Evolutionary conservation across 805 yeast species (phyloP).

Genomic region (Novakomyces olei): DNA sequence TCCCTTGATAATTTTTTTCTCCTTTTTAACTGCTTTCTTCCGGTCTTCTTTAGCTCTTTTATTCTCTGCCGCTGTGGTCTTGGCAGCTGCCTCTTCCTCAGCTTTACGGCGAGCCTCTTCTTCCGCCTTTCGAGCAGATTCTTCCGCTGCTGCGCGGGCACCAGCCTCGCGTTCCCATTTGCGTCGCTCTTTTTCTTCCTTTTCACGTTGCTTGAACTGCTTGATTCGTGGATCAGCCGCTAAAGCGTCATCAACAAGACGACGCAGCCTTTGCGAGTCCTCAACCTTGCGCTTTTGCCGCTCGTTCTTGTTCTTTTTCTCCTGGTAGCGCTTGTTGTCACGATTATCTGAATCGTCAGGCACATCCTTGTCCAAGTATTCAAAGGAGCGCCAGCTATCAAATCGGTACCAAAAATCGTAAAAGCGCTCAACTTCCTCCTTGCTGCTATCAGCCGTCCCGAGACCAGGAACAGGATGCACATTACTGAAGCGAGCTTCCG

Average conservation of each 20-base stretch:
- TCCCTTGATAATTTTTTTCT: slow-evolving; percentile 66
- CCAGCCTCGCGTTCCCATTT: slow-evolving; percentile 99
- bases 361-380: slow-evolving; percentile 94
- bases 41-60: slow-evolving; percentile 95
- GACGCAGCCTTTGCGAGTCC: slow-evolving; percentile 74
- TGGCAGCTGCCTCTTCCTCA: slow-evolving; percentile 46
- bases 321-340: slow-evolving; percentile 96
- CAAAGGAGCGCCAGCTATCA: slow-evolving; percentile 96
- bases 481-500: slow-evolving; percentile 83
- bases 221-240: slow-evolving; percentile 88
- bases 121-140: slow-evolving; percentile 63
- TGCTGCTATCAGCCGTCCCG: slow-evolving; percentile 45
- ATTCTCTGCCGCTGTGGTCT: slow-evolving; percentile 47
- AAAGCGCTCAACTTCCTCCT: slow-evolving; percentile 60
- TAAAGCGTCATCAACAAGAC: slow-evolving; percentile 70
- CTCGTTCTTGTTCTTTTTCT: slow-evolving; percentile 88
- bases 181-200: slow-evolving; percentile 78
- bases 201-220: slow-evolving; percentile 78
- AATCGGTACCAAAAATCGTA: slow-evolving; percentile 83
- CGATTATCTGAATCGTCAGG: slow-evolving; percentile 98
- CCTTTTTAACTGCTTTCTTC: slow-evolving; percentile 77
- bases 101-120: slow-evolving; percentile 67
- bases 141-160: slow-evolving; percentile 87
- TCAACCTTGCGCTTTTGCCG: slow-evolving; percentile 96
- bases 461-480: slow-evolving; percentile 70